These are phyloP conservation scores for Cucurbita maxima DNA, from an alignment of 306 rosid species.

Conservation along the genomic window DNA sequence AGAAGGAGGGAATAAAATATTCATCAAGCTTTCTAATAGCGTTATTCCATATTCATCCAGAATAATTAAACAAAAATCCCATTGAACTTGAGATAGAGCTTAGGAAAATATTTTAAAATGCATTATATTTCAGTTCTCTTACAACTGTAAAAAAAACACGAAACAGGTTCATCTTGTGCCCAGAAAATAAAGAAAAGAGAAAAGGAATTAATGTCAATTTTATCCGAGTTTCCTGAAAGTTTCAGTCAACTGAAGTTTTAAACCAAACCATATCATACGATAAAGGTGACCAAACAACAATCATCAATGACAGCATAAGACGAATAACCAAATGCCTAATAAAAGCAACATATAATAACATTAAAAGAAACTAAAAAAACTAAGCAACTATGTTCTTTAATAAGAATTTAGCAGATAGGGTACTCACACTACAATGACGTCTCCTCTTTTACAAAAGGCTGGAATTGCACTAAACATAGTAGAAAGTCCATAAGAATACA, in stretches of 20 bases:
- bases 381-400: conserved; percentile 3
- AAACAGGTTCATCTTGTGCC: not conserved
- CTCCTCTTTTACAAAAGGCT: conserved; percentile 89
- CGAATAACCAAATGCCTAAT: not conserved
- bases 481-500: conserved; percentile 89
- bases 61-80: not conserved
- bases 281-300: not conserved
- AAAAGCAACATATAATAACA: not conserved
- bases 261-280: not conserved
- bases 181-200: not conserved
- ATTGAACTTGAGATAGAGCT: not conserved
- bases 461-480: conserved; percentile 99
- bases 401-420: not conserved
- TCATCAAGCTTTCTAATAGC: not conserved
- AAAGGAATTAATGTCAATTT: not conserved
- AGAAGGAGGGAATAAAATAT: not conserved
- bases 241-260: not conserved
- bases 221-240: not conserved
- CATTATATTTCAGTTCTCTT: not conserved
- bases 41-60: not conserved
- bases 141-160: not conserved
- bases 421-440: conserved; percentile 86
- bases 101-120: not conserved
- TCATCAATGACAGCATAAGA: not conserved
- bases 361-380: not conserved